A percentile compares a stretch with the other conserved stretches of the same genome.
Conservation (phyloP, 176 grass and related monocot genomes). For the Eleusine indica region DNA sequence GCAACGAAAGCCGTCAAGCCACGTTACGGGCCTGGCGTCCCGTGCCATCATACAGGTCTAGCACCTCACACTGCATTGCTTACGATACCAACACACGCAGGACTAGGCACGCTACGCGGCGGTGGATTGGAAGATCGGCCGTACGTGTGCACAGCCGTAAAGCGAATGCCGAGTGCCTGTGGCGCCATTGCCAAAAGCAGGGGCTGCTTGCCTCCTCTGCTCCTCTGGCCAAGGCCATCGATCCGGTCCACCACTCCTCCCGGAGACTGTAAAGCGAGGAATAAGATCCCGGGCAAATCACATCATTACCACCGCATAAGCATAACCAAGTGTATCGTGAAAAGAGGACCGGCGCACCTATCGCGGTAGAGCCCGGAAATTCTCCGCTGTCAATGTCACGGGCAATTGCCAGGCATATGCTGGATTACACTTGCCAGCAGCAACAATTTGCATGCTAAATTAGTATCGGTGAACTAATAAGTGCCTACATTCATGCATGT, state of each 20-base stretch:
- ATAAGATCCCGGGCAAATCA: conserved; percentile 47
- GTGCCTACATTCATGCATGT: too few relatives aligned
- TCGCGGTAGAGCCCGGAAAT: neutral
- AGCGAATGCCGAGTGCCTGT: conserved; percentile 13
- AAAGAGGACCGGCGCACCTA: conserved; percentile 13
- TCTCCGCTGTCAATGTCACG: neutral
- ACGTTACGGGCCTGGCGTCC: neutral
- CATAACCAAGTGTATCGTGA: neutral
- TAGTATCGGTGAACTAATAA: too few relatives aligned
- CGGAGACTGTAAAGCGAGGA: conserved; percentile 38
- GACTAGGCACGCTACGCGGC: neutral
- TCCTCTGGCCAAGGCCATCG: neutral
- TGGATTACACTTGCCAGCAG: neutral
- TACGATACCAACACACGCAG: neutral
- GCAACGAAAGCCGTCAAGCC: conserved; percentile 19
- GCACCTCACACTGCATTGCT: too few relatives aligned
- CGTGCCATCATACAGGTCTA: too few relatives aligned
- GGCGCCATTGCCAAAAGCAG: conserved; percentile 29
- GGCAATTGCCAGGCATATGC: neutral
- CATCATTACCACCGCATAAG: conserved; percentile 35
- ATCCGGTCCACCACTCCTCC: neutral
- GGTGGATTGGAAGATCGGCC: neutral
- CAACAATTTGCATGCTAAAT: neutral
- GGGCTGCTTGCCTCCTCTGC: too few relatives aligned
- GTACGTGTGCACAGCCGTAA: conserved; percentile 9